Conservation (phyloP, 2,329 filamentous ascomycete species). For the Colletotrichum sansevieriae region DNA sequence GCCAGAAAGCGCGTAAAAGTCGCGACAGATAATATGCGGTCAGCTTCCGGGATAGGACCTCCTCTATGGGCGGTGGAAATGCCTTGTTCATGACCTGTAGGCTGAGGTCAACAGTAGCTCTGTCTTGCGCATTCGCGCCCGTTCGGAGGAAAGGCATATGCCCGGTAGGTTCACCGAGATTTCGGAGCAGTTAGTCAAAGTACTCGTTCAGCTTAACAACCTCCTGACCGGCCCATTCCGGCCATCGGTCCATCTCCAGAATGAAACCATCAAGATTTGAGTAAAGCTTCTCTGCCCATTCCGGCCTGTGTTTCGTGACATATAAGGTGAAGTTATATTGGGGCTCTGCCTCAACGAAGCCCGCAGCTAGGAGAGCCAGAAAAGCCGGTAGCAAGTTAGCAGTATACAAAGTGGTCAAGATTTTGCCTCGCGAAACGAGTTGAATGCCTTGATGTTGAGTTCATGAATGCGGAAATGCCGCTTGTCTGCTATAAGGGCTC, state of each 20-base stretch:
- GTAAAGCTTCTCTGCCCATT: slow-evolving; percentile 11
- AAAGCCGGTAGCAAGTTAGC: neutral
- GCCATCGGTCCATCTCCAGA: slow-evolving; percentile 15
- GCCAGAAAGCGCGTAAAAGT: slow-evolving; percentile 14
- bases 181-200: slow-evolving; percentile 17
- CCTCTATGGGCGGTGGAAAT: slow-evolving; percentile 3
- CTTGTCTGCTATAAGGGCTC: no score
- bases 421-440: no score
- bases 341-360: neutral
- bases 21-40: slow-evolving; percentile 10
- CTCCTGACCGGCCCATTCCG: slow-evolving; percentile 11
- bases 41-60: slow-evolving; percentile 11
- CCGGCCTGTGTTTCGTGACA: neutral
- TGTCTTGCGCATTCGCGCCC: slow-evolving; percentile 19
- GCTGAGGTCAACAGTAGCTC: slow-evolving; percentile 13
- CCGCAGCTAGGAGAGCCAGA: neutral
- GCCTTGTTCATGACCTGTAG: slow-evolving; percentile 14
- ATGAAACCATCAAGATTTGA: slow-evolving; percentile 6
- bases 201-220: slow-evolving; percentile 15
- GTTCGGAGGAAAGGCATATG: slow-evolving; percentile 7
- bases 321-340: neutral
- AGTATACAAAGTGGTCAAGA: no score
- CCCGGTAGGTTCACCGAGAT: slow-evolving; percentile 7
- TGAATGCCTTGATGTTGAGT: no score
- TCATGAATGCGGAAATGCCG: neutral